Evolutionary conservation across 148 eudicot species (phyloP).

Genomic region (Spergularia bocconei): DNA sequence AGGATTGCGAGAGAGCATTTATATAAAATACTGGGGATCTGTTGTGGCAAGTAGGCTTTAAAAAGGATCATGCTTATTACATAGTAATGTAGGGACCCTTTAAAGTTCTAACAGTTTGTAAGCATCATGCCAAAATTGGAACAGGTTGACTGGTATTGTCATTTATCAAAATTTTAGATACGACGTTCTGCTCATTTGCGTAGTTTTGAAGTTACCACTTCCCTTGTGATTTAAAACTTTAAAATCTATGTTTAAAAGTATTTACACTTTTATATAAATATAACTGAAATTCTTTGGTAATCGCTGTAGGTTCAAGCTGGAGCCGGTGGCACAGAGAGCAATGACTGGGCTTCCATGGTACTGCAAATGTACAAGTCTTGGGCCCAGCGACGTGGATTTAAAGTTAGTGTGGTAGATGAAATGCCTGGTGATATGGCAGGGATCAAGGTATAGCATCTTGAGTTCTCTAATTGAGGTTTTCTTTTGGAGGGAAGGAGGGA

Average conservation of each 20-base stretch:
- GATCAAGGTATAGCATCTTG: slow-evolving; percentile 65
- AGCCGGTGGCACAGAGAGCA: slow-evolving; percentile 99
- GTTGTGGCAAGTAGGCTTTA: no score
- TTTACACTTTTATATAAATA: not conserved
- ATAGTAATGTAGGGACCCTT: no score
- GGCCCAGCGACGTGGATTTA: slow-evolving; percentile 79
- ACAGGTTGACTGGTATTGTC: no score
- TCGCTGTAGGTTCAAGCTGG: slow-evolving; percentile 88
- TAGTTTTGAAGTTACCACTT: not conserved
- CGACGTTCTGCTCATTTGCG: no score
- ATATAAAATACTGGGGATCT: no score
- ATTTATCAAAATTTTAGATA: no score
- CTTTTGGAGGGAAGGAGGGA: not conserved
- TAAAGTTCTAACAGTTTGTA: no score
- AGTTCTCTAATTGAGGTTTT: not conserved
- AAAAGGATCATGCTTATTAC: no score
- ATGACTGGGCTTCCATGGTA: slow-evolving; percentile 97
- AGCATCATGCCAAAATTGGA: no score
- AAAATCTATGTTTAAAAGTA: not conserved
- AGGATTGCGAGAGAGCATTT: no score
- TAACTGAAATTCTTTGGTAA: not conserved
- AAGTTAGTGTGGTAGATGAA: slow-evolving; percentile 85
- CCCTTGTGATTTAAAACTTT: not conserved
- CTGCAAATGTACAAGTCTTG: slow-evolving; percentile 92
- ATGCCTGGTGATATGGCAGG: slow-evolving; percentile 98